Evolutionary conservation across 495 filamentous ascomycete species (phyloP).

Genomic region (Talaromyces wortmannii): DNA sequence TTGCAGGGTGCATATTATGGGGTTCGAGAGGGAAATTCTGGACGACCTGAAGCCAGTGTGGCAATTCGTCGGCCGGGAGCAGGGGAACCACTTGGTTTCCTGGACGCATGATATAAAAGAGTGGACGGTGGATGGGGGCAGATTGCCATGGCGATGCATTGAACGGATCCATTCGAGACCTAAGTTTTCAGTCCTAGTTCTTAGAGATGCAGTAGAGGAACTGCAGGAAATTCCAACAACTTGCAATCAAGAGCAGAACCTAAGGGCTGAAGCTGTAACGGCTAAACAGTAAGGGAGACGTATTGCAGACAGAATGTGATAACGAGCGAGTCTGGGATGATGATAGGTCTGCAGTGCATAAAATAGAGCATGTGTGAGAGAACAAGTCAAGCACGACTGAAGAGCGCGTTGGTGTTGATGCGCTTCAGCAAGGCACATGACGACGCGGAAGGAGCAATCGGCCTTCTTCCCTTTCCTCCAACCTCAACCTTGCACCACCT

Average conservation of each 20-base stretch:
- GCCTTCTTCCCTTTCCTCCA: no score
- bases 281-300: background rate
- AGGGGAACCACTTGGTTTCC: constrained; percentile 18
- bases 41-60: constrained; percentile 25
- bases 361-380: no score
- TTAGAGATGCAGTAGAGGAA: no score
- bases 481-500: no score
- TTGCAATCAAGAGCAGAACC: background rate
- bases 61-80: constrained; percentile 31
- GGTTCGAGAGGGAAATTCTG: background rate
- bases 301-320: background rate
- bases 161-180: background rate
- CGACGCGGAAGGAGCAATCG: no score
- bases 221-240: background rate
- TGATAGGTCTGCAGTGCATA: background rate
- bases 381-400: no score
- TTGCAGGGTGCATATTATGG: background rate
- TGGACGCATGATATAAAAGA: constrained; percentile 29
- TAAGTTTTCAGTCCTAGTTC: no score
- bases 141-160: background rate
- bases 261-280: background rate
- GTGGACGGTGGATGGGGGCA: constrained; percentile 7
- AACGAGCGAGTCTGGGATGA: background rate
- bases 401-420: no score
- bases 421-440: no score